These are phyloP conservation scores for Candida manassasensis DNA, from an alignment of 805 yeast species.

Conservation along the genomic window DNA sequence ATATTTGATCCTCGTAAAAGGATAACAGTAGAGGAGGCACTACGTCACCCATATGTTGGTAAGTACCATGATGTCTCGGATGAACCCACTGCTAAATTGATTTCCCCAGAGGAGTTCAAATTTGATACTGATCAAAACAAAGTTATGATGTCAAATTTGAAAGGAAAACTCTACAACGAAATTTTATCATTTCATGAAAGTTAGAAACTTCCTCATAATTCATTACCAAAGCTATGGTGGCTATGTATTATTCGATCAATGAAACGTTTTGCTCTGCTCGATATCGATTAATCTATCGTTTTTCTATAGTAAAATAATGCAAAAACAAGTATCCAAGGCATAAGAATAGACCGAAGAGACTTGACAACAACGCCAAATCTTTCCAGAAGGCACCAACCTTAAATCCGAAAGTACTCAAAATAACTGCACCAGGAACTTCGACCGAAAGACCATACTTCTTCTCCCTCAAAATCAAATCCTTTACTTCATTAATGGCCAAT, in stretches of 20 bases:
- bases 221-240: background rate
- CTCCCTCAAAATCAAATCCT: conserved; percentile 76
- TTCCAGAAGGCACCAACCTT: conserved; percentile 68
- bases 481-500: conserved; percentile 86
- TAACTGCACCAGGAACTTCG: conserved; percentile 97
- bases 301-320: conserved; percentile 70
- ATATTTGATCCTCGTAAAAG: conserved; percentile 84
- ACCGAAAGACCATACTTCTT: conserved; percentile 89
- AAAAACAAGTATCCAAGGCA: conserved; percentile 71
- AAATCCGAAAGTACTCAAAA: conserved; percentile 92
- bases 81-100: conserved; percentile 24
- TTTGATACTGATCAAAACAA: conserved; percentile 60
- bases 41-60: conserved; percentile 80
- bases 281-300: too few relatives aligned
- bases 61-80: conserved; percentile 60
- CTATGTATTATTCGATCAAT: too few relatives aligned
- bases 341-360: conserved; percentile 56
- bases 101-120: conserved; percentile 22
- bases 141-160: conserved; percentile 65
- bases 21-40: conserved; percentile 83
- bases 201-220: conserved; percentile 1
- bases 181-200: conserved; percentile 42
- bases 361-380: conserved; percentile 59
- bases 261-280: too few relatives aligned
- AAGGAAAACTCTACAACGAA: conserved; percentile 67